Base-by-base conservation (phyloP, 768 basidiomycete species). In the Cytidiella melzeri region DNA sequence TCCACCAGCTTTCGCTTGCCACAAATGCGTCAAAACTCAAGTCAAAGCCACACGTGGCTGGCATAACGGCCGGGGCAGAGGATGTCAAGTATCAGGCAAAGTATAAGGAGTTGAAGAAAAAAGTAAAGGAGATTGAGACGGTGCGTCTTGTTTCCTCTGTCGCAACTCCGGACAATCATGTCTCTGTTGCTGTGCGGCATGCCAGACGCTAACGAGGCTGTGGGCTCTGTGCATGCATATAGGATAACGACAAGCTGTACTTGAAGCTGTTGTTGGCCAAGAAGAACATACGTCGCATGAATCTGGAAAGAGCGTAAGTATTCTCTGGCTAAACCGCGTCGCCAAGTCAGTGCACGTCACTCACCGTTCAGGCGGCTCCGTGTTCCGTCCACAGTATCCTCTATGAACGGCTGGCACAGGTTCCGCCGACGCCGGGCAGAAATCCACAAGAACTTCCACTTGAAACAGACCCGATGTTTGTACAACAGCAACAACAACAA, bases 241-340 rank as follows among this genome's bases (percentile, higher is more conserved):
- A 92, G 90, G 88, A 92, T 68, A 92, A 92, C 67, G 90, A 92
- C 73, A 89, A 84, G 68, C 76, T 92, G 51, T 79, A 86, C 62
- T 80, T 83, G 73, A 87, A 89, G 65, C 80, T 90, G 30, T 70
- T 88, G 24, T 75, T 83, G 62, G 80, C 88, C 25, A 91, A 87
- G 67, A 81, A 83, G 58, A 84, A 80, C 60, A 89, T 92, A 38
- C 87, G 89, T 64, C 76, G 90, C 37, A 85, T 91, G 79, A 86
- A 89, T 67, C 73, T 92, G 50, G 90, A 92, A 68, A 74, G 90
- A 71, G 87, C 88, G 90, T 92, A 59, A 73, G 88, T 80, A 24
- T 27, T 34, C 51, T 53, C 41, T 1, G 10, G 21, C 40, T 28
- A 13, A 19, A 42, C 12, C 36, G 5, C 19, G 20, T 37, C 41